phyloP scores from a whole-genome alignment of 2,329 filamentous ascomycete species.

The Colletotrichum acutatum region DNA sequence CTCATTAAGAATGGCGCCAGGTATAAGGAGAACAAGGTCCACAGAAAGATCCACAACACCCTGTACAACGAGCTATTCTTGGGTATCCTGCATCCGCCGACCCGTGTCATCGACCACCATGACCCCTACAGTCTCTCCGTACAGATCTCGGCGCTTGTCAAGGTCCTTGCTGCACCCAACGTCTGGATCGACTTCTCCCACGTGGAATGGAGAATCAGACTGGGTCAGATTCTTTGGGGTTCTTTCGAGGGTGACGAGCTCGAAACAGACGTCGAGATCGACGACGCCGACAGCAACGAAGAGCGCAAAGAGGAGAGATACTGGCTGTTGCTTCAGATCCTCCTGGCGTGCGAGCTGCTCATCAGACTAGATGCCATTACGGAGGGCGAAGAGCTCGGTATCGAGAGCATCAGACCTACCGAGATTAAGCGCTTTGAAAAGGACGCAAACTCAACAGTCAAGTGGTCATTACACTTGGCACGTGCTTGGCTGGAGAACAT shows the following conservation, averaged over 20 bases:
- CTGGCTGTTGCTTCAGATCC: conserved; percentile 74
- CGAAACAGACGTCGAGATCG: conserved; percentile 63
- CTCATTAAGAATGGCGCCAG: conserved; percentile 66
- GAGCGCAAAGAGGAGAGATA: conserved; percentile 72
- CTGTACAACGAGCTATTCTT: conserved; percentile 73
- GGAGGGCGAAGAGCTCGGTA: conserved; percentile 66
- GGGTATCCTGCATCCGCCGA: conserved; percentile 67
- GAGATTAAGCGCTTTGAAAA: conserved; percentile 72
- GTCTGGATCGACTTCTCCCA: conserved; percentile 81
- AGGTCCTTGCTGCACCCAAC: conserved; percentile 71
- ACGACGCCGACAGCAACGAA: conserved; percentile 57
- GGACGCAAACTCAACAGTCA: conserved; percentile 69
- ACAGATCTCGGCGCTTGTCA: conserved; percentile 76
- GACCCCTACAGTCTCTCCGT: conserved; percentile 73
- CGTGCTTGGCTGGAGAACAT: conserved; percentile 77
- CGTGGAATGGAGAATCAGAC: conserved; percentile 78
- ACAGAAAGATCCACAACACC: conserved; percentile 56
- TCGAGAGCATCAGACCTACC: conserved; percentile 62
- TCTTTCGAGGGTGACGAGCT: conserved; percentile 60
- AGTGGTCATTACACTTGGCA: conserved; percentile 74
- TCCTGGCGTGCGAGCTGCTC: conserved; percentile 73
- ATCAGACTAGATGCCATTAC: conserved; percentile 72
- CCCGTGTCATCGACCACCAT: conserved; percentile 64
- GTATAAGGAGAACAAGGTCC: conserved; percentile 64
- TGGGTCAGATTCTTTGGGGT: conserved; percentile 79